Evolutionary conservation across 371 early-diverging fungal species (phyloP).

Genomic region (Mortierella sp.): DNA sequence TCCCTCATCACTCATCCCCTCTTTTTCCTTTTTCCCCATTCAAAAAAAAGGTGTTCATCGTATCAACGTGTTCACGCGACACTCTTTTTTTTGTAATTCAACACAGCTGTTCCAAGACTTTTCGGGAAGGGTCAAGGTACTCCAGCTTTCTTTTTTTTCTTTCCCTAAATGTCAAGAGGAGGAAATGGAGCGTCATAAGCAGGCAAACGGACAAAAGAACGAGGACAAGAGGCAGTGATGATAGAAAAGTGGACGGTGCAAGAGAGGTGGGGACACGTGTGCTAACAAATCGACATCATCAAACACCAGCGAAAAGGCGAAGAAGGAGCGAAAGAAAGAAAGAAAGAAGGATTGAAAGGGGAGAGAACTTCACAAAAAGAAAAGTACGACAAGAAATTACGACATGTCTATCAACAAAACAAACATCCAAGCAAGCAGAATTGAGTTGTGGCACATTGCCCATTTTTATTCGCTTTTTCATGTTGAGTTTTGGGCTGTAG

Average conservation of each 20-base stretch:
- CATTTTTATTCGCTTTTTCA: not conserved
- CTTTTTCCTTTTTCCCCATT: no score
- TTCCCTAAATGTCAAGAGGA: not conserved
- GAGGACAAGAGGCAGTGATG: not conserved
- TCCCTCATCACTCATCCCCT: no score
- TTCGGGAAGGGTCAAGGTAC: not conserved
- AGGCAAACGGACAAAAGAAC: not conserved
- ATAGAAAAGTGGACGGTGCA: not conserved
- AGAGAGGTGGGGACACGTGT: not conserved
- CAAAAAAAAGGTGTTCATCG: no score
- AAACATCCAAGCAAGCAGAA: not conserved
- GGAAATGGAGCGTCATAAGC: not conserved
- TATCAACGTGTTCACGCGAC: no score
- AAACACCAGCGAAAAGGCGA: not conserved
- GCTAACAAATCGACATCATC: not conserved
- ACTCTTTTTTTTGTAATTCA: no score
- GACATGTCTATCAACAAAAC: not conserved
- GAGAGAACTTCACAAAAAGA: not conserved
- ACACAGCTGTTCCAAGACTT: not conserved
- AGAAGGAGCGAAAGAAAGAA: not conserved
- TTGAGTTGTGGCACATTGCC: not conserved
- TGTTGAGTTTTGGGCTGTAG: not conserved
- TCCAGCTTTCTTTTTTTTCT: not conserved
- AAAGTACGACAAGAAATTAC: not conserved
- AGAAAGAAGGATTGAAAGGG: not conserved